Conservation (phyloP, 2,329 filamentous ascomycete genomes). For the Exophiala sp. region DNA sequence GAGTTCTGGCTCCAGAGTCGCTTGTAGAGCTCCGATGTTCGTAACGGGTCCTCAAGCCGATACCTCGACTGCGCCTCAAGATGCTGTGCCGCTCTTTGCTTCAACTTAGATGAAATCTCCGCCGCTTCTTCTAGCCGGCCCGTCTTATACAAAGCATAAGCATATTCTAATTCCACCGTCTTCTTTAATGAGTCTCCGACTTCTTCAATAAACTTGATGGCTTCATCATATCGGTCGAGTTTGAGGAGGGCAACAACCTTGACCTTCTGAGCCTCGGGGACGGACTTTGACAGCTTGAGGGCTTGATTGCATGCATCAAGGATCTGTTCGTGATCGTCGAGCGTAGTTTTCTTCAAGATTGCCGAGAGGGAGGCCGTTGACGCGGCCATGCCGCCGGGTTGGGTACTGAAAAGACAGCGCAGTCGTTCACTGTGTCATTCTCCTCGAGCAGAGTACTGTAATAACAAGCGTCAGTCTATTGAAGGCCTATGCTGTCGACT, state of each 20-base stretch:
- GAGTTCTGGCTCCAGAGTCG: slow-evolving; percentile 41
- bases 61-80: slow-evolving; percentile 59
- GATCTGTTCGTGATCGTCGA: slow-evolving; percentile 58
- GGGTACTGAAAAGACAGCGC: not conserved
- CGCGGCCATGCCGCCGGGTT: slow-evolving; percentile 29
- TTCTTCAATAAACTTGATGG: slow-evolving; percentile 51
- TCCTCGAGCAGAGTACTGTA: not conserved
- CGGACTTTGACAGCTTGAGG: slow-evolving; percentile 53
- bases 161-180: slow-evolving; percentile 53
- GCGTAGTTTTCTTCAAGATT: slow-evolving; percentile 52
- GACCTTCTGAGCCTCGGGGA: slow-evolving; percentile 53
- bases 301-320: slow-evolving; percentile 53
- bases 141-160: slow-evolving; percentile 58
- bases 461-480: not conserved
- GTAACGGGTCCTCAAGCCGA: slow-evolving; percentile 54
- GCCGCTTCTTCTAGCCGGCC: slow-evolving; percentile 52
- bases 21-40: slow-evolving; percentile 51
- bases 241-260: slow-evolving; percentile 57
- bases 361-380: slow-evolving; percentile 45
- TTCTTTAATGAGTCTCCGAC: slow-evolving; percentile 50
- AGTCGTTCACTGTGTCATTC: slow-evolving; percentile 6
- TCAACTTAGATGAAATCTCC: slow-evolving; percentile 42
- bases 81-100: slow-evolving; percentile 50
- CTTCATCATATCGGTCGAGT: slow-evolving; percentile 58
- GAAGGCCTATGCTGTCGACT: not conserved